These are phyloP conservation scores for Aspergillus sojae DNA, from an alignment of 2,329 filamentous ascomycete genomes.

Conservation along the genomic window DNA sequence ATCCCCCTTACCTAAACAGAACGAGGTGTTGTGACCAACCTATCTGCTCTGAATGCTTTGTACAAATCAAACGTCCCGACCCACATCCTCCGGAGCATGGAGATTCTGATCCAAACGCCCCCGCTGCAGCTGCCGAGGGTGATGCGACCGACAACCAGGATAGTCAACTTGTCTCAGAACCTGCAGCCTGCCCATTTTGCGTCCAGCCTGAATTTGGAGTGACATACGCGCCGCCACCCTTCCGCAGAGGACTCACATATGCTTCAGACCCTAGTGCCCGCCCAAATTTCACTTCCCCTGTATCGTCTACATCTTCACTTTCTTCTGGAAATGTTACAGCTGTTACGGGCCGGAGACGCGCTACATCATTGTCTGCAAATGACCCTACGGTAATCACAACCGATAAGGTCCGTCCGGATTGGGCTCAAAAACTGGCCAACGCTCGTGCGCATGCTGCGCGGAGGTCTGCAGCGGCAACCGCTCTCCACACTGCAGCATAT, in stretches of 20 bases:
- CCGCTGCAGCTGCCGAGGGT: constrained; percentile 32
- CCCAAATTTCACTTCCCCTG: constrained; percentile 65
- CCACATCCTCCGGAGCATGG: constrained; percentile 84
- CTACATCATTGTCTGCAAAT: constrained; percentile 75
- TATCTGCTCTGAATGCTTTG: constrained; percentile 98
- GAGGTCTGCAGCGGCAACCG: constrained; percentile 88
- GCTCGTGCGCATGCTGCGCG: constrained; percentile 83
- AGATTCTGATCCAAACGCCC: constrained; percentile 45
- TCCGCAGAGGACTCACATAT: constrained; percentile 80
- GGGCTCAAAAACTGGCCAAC: constrained; percentile 84
- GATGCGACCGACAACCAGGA: constrained; percentile 45
- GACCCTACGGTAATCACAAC: constrained; percentile 88
- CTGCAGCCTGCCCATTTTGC: constrained; percentile 91
- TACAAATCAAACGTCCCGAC: constrained; percentile 94
- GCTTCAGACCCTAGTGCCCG: constrained; percentile 55
- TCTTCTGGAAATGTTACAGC: constrained; percentile 56
- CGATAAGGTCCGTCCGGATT: constrained; percentile 89
- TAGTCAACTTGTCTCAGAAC: constrained; percentile 79
- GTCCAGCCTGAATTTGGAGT: constrained; percentile 93
- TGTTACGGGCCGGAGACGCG: constrained; percentile 55
- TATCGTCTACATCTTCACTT: constrained; percentile 84
- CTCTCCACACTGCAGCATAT: constrained; percentile 92
- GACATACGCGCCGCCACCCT: constrained; percentile 88
- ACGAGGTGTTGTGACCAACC: constrained; percentile 94
- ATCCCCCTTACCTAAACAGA: constrained; percentile 90